phyloP scores from a whole-genome alignment of 768 basidiomycete species.

The Termitomyces heimii region DNA sequence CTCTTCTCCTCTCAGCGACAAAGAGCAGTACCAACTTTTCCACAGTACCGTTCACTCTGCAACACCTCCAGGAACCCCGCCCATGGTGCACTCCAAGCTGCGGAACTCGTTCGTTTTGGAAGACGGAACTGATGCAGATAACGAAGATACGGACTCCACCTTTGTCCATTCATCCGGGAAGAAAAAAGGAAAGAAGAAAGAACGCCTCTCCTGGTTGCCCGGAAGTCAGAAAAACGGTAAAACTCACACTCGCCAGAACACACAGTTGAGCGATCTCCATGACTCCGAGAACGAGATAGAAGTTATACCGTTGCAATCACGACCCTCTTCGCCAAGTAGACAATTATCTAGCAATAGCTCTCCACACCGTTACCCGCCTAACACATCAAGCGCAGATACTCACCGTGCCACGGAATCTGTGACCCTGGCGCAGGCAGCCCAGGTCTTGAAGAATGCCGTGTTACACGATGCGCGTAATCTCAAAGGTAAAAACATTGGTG shows the following conservation, averaged over 20 bases:
- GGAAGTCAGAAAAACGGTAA: not conserved
- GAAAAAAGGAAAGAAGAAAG: constrained; percentile 14
- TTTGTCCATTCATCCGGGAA: not conserved
- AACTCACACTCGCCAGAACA: not conserved
- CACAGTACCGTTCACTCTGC: constrained; percentile 23
- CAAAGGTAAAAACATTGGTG: constrained; percentile 38
- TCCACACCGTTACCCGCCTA: constrained; percentile 36
- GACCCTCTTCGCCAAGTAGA: constrained; percentile 8
- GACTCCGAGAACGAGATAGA: constrained; percentile 4
- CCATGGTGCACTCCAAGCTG: constrained; percentile 6
- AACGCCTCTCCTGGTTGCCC: constrained; percentile 8
- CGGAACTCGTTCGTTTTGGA: constrained; percentile 6
- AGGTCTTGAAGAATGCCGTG: constrained; percentile 59
- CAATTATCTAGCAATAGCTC: not conserved
- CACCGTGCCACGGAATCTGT: constrained; percentile 26
- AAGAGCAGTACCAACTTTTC: constrained; percentile 34
- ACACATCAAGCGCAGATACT: constrained; percentile 11
- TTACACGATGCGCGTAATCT: constrained; percentile 75
- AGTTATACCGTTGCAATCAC: constrained; percentile 1
- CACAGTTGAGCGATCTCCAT: not conserved
- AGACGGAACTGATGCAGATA: constrained; percentile 10
- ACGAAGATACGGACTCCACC: constrained; percentile 13
- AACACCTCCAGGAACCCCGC: constrained; percentile 11
- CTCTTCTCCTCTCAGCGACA: constrained; percentile 25
- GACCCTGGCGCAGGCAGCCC: constrained; percentile 52